Percentiles rank a stretch among this genome's conserved stretches.
Evolutionary conservation across 192 early-diverging fungal genomes (phyloP).

Genomic region (Geranomyces michiganensis): DNA sequence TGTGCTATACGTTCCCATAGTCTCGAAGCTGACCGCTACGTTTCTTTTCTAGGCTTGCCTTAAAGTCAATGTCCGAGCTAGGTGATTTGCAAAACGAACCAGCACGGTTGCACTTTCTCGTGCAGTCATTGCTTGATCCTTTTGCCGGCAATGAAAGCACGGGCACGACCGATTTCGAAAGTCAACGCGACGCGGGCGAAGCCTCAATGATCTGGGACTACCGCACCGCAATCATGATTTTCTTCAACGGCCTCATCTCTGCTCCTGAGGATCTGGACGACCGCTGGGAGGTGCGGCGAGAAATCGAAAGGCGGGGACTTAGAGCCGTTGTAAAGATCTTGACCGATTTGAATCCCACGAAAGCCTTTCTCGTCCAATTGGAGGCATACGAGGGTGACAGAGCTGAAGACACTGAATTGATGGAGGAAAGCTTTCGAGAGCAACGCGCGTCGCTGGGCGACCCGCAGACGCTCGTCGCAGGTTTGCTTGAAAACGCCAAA

Average conservation of each 20-base stretch:
- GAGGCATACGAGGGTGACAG: slow-evolving; percentile 43
- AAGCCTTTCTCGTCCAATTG: slow-evolving; percentile 30
- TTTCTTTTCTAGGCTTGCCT: slow-evolving; percentile 20
- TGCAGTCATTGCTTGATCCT: slow-evolving; percentile 37
- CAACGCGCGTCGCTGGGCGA: slow-evolving; percentile 30
- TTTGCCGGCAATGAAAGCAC: slow-evolving; percentile 4
- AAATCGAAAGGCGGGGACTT: slow-evolving; percentile 37
- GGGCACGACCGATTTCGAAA: neutral
- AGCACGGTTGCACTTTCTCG: slow-evolving; percentile 26
- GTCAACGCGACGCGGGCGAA: slow-evolving; percentile 1
- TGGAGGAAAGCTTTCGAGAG: slow-evolving; percentile 32
- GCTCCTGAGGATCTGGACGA: slow-evolving; percentile 34
- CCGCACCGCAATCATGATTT: slow-evolving; percentile 33
- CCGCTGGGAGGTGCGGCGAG: slow-evolving; percentile 34
- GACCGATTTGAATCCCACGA: slow-evolving; percentile 19
- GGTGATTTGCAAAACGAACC: slow-evolving; percentile 33
- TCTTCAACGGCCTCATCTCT: slow-evolving; percentile 37
- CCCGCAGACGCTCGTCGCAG: slow-evolving; percentile 30
- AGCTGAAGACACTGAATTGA: slow-evolving; percentile 36
- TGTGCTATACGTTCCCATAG: too few species aligned
- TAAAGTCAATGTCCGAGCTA: slow-evolving; percentile 30
- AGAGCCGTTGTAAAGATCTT: slow-evolving; percentile 23
- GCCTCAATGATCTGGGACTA: slow-evolving; percentile 33
- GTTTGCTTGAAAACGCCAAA: slow-evolving; percentile 23
- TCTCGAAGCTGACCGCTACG: neutral